Base-by-base conservation (phyloP, 202 grass and related monocot species). In the Elaeis oleifera region DNA sequence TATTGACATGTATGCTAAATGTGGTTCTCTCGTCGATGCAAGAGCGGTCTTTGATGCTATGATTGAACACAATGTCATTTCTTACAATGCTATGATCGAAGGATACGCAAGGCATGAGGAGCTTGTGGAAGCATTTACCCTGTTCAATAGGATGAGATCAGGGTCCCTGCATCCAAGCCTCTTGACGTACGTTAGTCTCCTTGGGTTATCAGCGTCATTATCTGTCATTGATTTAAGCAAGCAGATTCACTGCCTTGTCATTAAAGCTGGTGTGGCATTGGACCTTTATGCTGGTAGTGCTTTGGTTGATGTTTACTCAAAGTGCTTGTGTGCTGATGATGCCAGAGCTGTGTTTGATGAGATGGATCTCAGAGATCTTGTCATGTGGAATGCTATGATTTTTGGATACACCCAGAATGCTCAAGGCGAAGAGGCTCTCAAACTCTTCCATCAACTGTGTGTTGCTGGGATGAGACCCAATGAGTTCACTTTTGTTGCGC, bases 11-110 rank as follows among this genome's bases (percentile, higher is more conserved):
- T 89, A 89, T 74, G 77, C 76, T 29, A 95, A 89, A 58, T 95
- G 90, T 67, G 56, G 56, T 55, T 79, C 63, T 44, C 44, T 95
- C 22, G 50, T 56, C 5, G 74, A 76, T 58, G 76, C 90, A 57
- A 84, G 85, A 63, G 59, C 62, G 2, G 76, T 71, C 55, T 95
- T 95, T 79, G 76, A 85, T 76, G 64, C 32, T 58, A 78, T 83
- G 53, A 59, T 54, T n/a, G 72, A 79, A 70, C 66, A 76, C 57
- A 67, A 76, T 76, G 61, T 63, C 4, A 65, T 89, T 54, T 85
- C 89, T 72, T 84, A 83, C 59, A 95, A 89, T 65, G 60, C 85
- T 1, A 89, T 95, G 90, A 86, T 95, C 28, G 90, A 89, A 83
- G 85, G 82, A 67, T 95, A 89, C 22, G 64, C 82, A 44, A 85